Conservation (phyloP, 345 rosid genomes). For the Eucalyptus fibrosa region DNA sequence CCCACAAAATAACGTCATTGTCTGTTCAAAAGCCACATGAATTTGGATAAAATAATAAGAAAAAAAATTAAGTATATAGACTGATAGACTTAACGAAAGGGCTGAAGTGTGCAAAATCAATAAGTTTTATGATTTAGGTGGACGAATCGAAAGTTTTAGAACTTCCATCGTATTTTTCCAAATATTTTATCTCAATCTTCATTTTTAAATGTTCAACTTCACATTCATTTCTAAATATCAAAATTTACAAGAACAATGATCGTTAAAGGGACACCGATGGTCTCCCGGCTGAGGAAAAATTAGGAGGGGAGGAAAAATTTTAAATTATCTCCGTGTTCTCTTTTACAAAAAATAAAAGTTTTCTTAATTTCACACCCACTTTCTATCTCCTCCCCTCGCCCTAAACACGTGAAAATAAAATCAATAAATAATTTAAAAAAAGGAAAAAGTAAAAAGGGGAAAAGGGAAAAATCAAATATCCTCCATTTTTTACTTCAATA, state of each 20-base stretch:
- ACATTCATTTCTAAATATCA: not conserved
- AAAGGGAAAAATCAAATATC: not conserved
- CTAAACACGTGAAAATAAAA: not conserved
- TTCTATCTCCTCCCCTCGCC: not conserved
- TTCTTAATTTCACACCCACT: not conserved
- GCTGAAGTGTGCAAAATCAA: not conserved
- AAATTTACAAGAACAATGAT: not conserved
- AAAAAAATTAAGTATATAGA: not conserved
- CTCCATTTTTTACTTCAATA: not conserved
- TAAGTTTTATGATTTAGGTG: not conserved
- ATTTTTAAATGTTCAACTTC: not conserved
- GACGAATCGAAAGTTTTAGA: not conserved
- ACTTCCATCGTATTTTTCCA: not conserved
- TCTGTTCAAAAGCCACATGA: not conserved
- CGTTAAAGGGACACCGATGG: not conserved
- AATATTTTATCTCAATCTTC: not conserved
- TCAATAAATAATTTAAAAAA: rapidly evolving
- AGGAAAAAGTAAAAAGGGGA: rapidly evolving
- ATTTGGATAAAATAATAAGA: not conserved
- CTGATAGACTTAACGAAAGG: not conserved
- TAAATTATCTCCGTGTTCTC: not conserved
- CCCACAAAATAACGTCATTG: not conserved
- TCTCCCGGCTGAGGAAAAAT: not conserved
- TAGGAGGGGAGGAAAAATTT: not conserved
- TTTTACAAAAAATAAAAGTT: not conserved